Percentiles rank a stretch among this genome's conserved stretches.
phyloP scores from a whole-genome alignment of 75 land plant genomes.

The Selaginella tamariscina region DNA sequence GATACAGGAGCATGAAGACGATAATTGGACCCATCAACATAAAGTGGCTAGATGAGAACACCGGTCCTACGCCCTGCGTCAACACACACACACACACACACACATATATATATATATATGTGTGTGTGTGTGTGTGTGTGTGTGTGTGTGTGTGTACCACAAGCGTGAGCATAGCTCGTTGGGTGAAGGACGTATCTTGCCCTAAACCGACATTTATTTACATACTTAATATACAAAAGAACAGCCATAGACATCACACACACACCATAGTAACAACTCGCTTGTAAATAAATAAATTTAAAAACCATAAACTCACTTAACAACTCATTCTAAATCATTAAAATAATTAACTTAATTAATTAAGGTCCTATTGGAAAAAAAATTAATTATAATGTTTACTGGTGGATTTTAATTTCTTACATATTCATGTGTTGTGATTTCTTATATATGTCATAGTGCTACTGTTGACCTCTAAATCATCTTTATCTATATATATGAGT shows the following conservation, averaged over 20 bases:
- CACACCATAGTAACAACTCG: conserved; percentile 48
- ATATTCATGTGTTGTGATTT: no score
- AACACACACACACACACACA: not conserved
- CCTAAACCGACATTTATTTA: conserved; percentile 26
- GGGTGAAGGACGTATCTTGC: conserved; percentile 69
- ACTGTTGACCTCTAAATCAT: no score
- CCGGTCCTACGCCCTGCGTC: conserved; percentile 15
- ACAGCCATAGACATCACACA: not conserved
- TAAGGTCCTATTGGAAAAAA: no score
- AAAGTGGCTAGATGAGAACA: conserved; percentile 34
- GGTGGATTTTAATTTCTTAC: no score
- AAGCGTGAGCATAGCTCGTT: conserved; percentile 45
- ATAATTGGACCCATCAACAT: conserved; percentile 51
- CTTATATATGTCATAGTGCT: no score
- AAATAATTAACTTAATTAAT: no score
- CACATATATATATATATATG: not conserved
- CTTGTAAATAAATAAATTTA: conserved; percentile 14
- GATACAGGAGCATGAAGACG: conserved; percentile 90
- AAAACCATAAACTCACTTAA: not conserved
- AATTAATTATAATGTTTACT: no score
- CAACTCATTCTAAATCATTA: not conserved
- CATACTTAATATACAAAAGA: not conserved
- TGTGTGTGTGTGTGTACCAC: conserved; percentile 44
- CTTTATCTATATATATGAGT: no score
- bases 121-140: no score